Evolutionary conservation across 768 basidiomycete species (phyloP), one percentile per base, ranked within the genome.

Genomic region (Collybiopsis luxurians): DNA sequence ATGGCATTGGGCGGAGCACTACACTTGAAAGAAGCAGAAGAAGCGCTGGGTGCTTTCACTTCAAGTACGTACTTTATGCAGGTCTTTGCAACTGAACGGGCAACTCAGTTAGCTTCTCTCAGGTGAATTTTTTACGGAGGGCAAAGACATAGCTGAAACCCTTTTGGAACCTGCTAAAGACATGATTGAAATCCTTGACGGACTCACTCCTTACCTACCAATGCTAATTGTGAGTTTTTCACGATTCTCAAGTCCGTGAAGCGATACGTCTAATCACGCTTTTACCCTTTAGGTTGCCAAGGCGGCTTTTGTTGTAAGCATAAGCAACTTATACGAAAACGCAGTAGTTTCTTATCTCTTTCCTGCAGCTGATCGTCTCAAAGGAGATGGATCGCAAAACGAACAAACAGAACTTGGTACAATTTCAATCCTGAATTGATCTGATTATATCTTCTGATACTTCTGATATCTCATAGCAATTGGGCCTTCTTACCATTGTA

Each of bases 331-430:
- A 23, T 42, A 24, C 7, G 5, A 36, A 21, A 48, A 13, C 23
- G n/a, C 10, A 17, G 50, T 17, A 10, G 21, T 10, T 13, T 49
- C 30, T 11, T 6, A 17, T 51, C 23, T 23, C 42, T 42, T 11
- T 23, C 13, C 43, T n/a, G n/a, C 6, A 15, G 40, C 5, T 42
- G 7, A 6, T 43, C 26, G 24, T 39, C 11, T 19, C 27, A 27
- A 49, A 49, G 17, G 57, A 58, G 44, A 19, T 58, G 24, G 57
- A 58, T 30, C 24, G 43, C 9, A 38, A 43, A 44, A 39, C 46
- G 30, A 58, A 58, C 38, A 51, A 58, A 23, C 53, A 58, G 44
- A 58, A 58, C 27, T 40, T 58, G 42, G 57, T 58, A 47, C 19
- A 26, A 39, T n/a, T 10, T n/a, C 38, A 10, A 39, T 39, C 11